These are phyloP conservation scores for Apiotrichum sp. DNA, from an alignment of 1,284 basidiomycete genomes.

Conservation along the genomic window DNA sequence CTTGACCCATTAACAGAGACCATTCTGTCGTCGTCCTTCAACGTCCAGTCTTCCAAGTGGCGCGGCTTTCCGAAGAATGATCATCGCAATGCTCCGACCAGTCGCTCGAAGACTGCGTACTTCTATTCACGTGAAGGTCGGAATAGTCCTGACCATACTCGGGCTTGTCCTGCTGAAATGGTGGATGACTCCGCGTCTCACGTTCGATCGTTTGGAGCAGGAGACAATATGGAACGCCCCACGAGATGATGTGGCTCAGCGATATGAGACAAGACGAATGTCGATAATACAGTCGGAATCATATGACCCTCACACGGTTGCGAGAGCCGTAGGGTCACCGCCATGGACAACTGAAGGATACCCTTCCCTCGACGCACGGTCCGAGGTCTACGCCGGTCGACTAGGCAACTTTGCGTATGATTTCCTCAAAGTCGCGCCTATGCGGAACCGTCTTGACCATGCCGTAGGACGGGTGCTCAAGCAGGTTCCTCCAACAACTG, in stretches of 20 bases:
- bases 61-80: no score
- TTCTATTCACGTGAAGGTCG: neutral
- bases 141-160: slow-evolving; percentile 1
- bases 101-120: neutral
- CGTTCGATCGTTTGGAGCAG: slow-evolving; percentile 1
- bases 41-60: no score
- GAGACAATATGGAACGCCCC: slow-evolving; percentile 7
- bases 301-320: slow-evolving; percentile 4
- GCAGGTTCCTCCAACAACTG: slow-evolving; percentile 10
- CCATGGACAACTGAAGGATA: slow-evolving; percentile 1
- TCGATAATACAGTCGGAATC: neutral
- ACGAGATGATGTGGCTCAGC: slow-evolving; percentile 5
- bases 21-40: no score
- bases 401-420: slow-evolving; percentile 14
- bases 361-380: slow-evolving; percentile 10
- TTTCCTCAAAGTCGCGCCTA: slow-evolving; percentile 5
- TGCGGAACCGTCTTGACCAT: slow-evolving; percentile 4
- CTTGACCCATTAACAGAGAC: no score
- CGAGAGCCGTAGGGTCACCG: slow-evolving; percentile 1
- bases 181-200: neutral
- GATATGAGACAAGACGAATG: slow-evolving; percentile 5
- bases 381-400: slow-evolving; percentile 16
- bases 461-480: slow-evolving; percentile 9
- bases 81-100: neutral
- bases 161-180: neutral